phyloP scores from a whole-genome alignment of 1,284 basidiomycete genomes.

The Ustilago hordei region DNA sequence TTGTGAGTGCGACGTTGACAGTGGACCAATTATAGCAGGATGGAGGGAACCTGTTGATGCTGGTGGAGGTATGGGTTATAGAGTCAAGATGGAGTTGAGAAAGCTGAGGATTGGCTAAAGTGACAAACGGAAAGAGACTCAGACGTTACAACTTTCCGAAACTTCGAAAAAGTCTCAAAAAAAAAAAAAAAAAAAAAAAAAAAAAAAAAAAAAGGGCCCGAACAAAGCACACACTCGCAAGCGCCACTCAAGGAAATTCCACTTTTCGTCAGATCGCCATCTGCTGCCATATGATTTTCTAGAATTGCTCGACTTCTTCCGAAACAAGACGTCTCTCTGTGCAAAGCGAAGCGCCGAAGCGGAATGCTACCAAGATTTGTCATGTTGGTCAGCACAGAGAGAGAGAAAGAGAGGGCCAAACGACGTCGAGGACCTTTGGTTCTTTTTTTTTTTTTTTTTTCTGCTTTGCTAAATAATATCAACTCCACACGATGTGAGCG shows the following conservation, averaged over 20 bases:
- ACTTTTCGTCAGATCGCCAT: slow-evolving; percentile 9
- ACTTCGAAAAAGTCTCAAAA: slow-evolving; percentile 15
- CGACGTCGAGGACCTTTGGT: slow-evolving; percentile 15
- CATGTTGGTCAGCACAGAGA: slow-evolving; percentile 35
- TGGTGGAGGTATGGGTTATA: background rate
- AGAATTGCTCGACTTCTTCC: slow-evolving; percentile 6
- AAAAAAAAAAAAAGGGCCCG: background rate
- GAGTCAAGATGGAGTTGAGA: background rate
- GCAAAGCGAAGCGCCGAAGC: background rate
- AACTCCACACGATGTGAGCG: slow-evolving; percentile 25
- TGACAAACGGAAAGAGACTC: background rate
- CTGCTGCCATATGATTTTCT: slow-evolving; percentile 13
- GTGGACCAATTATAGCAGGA: background rate
- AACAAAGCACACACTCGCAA: slow-evolving; percentile 20
- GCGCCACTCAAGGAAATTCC: slow-evolving; percentile 14
- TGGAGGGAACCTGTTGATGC: background rate
- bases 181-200: slow-evolving; percentile 5
- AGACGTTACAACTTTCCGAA: slow-evolving; percentile 14
- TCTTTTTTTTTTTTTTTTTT: background rate
- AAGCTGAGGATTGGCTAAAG: background rate
- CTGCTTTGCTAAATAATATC: slow-evolving; percentile 13
- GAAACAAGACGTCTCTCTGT: background rate
- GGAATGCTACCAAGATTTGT: background rate
- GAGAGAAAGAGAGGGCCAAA: background rate
- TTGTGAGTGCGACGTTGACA: background rate